Conservation (phyloP, 768 basidiomycete genomes). For the Stropharia rugosoannulata region DNA sequence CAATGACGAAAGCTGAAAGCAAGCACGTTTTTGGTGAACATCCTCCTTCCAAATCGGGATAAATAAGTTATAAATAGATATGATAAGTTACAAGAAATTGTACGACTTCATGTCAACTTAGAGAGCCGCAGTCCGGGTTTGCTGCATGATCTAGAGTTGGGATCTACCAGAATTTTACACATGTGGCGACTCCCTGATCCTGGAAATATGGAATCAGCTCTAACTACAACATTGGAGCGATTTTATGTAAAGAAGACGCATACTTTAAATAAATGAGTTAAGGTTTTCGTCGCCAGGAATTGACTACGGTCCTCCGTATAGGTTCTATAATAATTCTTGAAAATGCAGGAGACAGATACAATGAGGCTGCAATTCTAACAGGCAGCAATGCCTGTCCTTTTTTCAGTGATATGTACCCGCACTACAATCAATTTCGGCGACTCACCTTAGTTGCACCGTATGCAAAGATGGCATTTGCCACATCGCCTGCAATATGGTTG, state of each 20-base stretch:
- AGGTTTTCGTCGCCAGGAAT: slow-evolving; percentile 27
- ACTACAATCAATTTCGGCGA: slow-evolving; percentile 1
- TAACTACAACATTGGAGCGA: too few species aligned
- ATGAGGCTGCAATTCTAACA: slow-evolving; percentile 64
- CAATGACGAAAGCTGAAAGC: not conserved
- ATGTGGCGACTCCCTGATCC: too few species aligned
- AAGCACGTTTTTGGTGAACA: not conserved
- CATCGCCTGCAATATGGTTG: slow-evolving; percentile 62
- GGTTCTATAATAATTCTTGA: slow-evolving; percentile 69
- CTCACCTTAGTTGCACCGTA: slow-evolving; percentile 78
- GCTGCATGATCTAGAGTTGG: too few species aligned
- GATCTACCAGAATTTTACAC: too few species aligned
- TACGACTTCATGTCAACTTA: too few species aligned
- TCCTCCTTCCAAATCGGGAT: slow-evolving; percentile 8
- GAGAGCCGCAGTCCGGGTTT: too few species aligned
- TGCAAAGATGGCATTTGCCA: slow-evolving; percentile 81
- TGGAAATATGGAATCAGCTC: too few species aligned
- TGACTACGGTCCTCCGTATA: slow-evolving; percentile 36
- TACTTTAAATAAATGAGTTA: not conserved
- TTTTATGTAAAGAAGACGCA: too few species aligned
- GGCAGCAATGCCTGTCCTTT: slow-evolving; percentile 66
- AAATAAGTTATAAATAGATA: slow-evolving; percentile 9
- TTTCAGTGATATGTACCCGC: not conserved
- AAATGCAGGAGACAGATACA: slow-evolving; percentile 74
- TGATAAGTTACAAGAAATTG: too few species aligned